Evolutionary conservation across 1,139 yeast species (phyloP).

Genomic region (Chernovozyma sophiae-reginae): DNA sequence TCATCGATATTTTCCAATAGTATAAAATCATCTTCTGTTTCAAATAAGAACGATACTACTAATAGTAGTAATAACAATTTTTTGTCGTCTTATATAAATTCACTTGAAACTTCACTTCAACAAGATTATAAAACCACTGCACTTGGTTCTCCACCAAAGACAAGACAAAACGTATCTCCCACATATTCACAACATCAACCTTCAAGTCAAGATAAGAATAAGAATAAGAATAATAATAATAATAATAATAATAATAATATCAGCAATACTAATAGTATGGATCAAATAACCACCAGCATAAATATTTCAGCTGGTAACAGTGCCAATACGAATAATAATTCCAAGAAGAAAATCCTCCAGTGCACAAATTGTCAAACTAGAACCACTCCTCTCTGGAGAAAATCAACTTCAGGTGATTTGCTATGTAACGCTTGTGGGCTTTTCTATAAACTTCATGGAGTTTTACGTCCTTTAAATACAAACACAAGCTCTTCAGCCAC

Average conservation of each 20-base stretch:
- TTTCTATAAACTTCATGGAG: slow-evolving; percentile 44
- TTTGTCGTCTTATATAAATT: slow-evolving; percentile 37
- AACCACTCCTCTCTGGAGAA: slow-evolving; percentile 48
- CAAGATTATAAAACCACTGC: slow-evolving; percentile 17
- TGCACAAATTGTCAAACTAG: slow-evolving; percentile 45
- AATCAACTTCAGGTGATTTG: slow-evolving; percentile 40
- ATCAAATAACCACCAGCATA: too few species aligned
- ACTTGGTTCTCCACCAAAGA: slow-evolving; percentile 17
- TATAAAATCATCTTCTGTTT: slow-evolving; percentile 8
- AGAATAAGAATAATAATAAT: not conserved
- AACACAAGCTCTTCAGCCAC: not conserved
- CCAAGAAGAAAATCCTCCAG: slow-evolving; percentile 26
- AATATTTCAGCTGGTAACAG: not conserved
- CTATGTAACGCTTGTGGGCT: slow-evolving; percentile 49
- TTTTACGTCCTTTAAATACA: slow-evolving; percentile 35
- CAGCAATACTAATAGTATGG: not conserved
- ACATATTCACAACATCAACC: slow-evolving; percentile 2
- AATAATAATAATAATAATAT: slow-evolving; percentile 5
- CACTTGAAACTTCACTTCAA: slow-evolving; percentile 35
- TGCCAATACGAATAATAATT: not conserved
- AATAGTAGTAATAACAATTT: too few species aligned
- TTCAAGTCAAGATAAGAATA: not conserved
- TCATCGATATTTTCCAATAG: slow-evolving; percentile 11
- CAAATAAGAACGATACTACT: slow-evolving; percentile 9
- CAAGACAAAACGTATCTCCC: slow-evolving; percentile 7